Percentiles rank a stretch among this genome's conserved stretches.
Conservation (phyloP, 768 basidiomycete genomes). For the Tylopilus plumbeoviolaceoides region DNA sequence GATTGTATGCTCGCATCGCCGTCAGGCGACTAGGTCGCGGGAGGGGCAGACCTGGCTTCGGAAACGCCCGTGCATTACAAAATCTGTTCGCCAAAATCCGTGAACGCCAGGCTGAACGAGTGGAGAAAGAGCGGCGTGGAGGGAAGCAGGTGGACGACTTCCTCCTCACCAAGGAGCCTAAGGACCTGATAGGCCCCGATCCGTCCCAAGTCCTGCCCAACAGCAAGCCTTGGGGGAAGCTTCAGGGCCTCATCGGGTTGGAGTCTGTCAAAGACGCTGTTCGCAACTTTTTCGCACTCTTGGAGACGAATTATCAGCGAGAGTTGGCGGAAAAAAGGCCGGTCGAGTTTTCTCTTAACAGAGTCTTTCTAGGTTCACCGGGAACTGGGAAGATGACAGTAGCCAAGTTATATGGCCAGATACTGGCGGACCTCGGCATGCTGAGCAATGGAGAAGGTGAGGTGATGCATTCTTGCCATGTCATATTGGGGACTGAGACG, state of each 20-base stretch:
- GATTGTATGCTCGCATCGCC: conserved; percentile 54
- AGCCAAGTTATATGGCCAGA: conserved; percentile 61
- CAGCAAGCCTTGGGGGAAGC: conserved; percentile 48
- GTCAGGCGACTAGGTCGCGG: conserved; percentile 60
- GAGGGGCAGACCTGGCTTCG: conserved; percentile 57
- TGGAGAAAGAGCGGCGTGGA: conserved; percentile 38
- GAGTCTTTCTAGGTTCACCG: conserved; percentile 64
- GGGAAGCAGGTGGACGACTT: conserved; percentile 50
- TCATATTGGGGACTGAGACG: not conserved
- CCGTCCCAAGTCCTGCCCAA: conserved; percentile 45
- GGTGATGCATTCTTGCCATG: not conserved
- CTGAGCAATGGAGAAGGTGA: conserved; percentile 73
- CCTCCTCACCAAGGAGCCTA: conserved; percentile 40
- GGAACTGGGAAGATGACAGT: conserved; percentile 75
- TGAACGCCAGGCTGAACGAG: conserved; percentile 51
- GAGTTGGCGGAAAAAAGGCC: conserved; percentile 56
- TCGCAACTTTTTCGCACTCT: conserved; percentile 41
- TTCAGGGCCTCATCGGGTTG: conserved; percentile 54
- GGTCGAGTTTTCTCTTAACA: conserved; percentile 53
- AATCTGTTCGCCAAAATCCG: conserved; percentile 46
- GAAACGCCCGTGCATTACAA: conserved; percentile 63
- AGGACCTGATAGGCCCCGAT: conserved; percentile 65
- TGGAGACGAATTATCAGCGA: conserved; percentile 55
- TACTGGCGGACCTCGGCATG: conserved; percentile 57
- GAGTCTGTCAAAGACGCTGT: conserved; percentile 55